Evolutionary conservation across 345 rosid genomes (phyloP), one percentile per base, ranked within the genome.

Genomic region (Pistacia atlantica): DNA sequence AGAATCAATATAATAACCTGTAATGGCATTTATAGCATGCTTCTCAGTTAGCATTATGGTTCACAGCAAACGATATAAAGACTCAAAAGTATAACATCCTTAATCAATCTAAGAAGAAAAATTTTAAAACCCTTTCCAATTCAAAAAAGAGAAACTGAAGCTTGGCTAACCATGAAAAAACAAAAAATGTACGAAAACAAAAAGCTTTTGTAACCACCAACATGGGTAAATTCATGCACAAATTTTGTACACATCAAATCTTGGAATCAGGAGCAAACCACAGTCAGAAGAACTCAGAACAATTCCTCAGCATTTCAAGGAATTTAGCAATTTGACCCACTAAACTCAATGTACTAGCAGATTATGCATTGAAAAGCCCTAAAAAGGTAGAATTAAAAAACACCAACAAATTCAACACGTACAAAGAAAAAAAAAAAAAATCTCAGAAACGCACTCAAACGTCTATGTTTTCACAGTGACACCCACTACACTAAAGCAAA

Each of bases 11-110:
- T 11, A 13, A n/a, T 6, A 51, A 49, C 59, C 54, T 68, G 42
- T 7, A 68, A 51, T 22, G n/a, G 33, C 5, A 28, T 68, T 16
- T 48, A 60, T 12, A 0, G 42, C 42, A 61, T 14, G 28, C 31
- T 61, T 60, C 37, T 65, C 63, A 65, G 13, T 48, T 20, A 35
- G 63, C 71, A 20, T 52, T 65, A 65, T 17, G 7, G 20, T 11
- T 65, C 62, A 74, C 13, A n/a, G 10, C 22, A 1, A 65, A 7
- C 17, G 58, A 13, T 33, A 64, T 31, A 46, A 60, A 73, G 5
- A 8, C 31, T 60, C 58, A 73, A n/a, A 61, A 62, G 33, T 42
- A 59, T 20, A 22, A 59, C 67, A 71, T 56, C 74, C 28, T 25
- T 70, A 9, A 16, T 31, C 25, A 70, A 52, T 55, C 46, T 18